These are phyloP conservation scores for Fusarium cyanostomum DNA, from an alignment of 2,329 filamentous ascomycete species.

Conservation along the genomic window DNA sequence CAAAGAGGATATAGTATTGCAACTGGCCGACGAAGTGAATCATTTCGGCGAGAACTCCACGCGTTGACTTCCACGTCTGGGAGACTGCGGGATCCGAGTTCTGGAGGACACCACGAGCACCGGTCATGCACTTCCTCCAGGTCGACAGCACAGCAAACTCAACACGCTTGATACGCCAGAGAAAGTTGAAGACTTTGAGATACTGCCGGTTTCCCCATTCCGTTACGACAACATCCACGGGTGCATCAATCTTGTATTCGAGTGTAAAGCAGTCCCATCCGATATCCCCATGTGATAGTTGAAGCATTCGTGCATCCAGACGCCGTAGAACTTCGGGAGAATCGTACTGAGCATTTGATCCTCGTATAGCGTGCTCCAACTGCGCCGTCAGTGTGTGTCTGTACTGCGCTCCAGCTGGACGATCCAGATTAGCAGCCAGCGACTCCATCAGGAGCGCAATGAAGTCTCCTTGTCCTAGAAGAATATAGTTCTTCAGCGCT, in stretches of 20 bases:
- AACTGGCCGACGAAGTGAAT: conserved; percentile 97
- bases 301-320: conserved; percentile 97
- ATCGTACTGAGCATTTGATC: conserved; percentile 97
- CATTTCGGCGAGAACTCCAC: conserved; percentile 94
- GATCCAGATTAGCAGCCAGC: conserved; percentile 88
- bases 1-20: conserved; percentile 98
- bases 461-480: conserved; percentile 96
- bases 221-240: conserved; percentile 95
- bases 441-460: conserved; percentile 98
- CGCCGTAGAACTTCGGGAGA: conserved; percentile 89
- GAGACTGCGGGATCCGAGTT: conserved; percentile 74
- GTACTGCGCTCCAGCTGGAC: conserved; percentile 96
- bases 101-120: conserved; percentile 87
- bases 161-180: conserved; percentile 97
- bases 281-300: conserved; percentile 94
- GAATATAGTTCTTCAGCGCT: conserved; percentile 92
- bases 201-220: conserved; percentile 96
- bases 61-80: conserved; percentile 87
- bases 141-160: conserved; percentile 92
- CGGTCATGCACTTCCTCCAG: conserved; percentile 96
- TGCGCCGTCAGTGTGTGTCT: conserved; percentile 97
- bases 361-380: conserved; percentile 94
- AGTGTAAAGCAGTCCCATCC: conserved; percentile 99
- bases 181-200: conserved; percentile 98
- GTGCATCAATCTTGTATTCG: conserved; percentile 97